These are phyloP conservation scores for Sphaerobolus stellatus DNA, from an alignment of 1,284 basidiomycete species.

Conservation along the genomic window DNA sequence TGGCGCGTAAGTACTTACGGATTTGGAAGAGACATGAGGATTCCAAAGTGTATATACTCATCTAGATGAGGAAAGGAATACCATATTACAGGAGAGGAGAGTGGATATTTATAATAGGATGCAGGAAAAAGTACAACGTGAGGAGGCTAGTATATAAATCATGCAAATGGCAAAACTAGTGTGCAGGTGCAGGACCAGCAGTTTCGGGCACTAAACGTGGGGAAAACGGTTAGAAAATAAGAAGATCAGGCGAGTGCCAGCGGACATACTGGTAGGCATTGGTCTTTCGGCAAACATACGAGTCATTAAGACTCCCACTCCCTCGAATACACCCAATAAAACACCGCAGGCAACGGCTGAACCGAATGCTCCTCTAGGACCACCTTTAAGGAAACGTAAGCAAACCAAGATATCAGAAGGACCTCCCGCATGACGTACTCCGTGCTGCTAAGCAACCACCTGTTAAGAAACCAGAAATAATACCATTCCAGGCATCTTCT, in stretches of 20 bases:
- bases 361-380: conserved; percentile 86
- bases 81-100: no score
- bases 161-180: no score
- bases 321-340: conserved; percentile 93
- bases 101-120: no score
- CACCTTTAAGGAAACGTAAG: conserved; percentile 54
- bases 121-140: no score
- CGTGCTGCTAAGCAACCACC: conserved; percentile 94
- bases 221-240: background rate
- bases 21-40: no score
- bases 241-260: conserved; percentile 48
- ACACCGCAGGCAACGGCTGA: conserved; percentile 96
- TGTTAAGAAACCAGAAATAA: conserved; percentile 97
- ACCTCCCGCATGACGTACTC: conserved; percentile 58
- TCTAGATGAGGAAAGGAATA: no score
- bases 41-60: no score
- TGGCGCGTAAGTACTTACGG: no score
- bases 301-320: conserved; percentile 86
- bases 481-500: conserved; percentile 99
- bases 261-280: no score
- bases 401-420: conserved; percentile 5
- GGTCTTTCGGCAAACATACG: conserved; percentile 83
- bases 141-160: no score
- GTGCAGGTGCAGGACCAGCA: conserved; percentile 6
- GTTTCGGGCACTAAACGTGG: background rate